A percentile compares a stretch with the other conserved stretches of the same genome.
phyloP scores from a whole-genome alignment of 2,329 filamentous ascomycete species.

The Diaporthe australafricana region DNA sequence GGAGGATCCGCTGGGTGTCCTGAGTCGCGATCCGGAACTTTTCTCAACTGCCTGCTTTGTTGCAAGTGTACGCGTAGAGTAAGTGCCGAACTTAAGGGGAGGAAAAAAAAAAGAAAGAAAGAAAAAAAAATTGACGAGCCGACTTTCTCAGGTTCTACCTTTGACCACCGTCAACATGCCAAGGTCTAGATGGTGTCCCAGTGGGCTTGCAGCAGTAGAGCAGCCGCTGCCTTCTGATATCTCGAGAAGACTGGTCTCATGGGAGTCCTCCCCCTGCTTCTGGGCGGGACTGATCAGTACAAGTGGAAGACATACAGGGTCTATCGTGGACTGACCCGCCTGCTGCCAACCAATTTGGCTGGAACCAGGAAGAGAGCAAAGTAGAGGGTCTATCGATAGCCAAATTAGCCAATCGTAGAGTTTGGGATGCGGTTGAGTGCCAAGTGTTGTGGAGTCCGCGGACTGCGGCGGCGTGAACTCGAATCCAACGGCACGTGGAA shows the following conservation, averaged over 20 bases:
- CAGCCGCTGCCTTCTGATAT: background rate
- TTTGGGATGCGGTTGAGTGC: background rate
- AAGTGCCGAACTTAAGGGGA: no score
- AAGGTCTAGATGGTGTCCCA: background rate
- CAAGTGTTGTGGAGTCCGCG: background rate
- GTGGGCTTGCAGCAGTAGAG: background rate
- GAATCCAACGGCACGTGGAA: background rate
- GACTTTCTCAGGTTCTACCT: no score
- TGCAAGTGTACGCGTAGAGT: background rate
- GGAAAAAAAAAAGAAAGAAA: no score
- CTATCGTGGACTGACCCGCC: constrained; percentile 1
- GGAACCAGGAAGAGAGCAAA: background rate
- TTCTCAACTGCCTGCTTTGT: background rate
- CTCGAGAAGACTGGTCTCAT: background rate
- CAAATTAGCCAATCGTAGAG: background rate
- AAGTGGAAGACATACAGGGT: background rate
- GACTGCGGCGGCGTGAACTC: background rate
- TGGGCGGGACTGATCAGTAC: constrained; percentile 6
- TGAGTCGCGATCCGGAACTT: constrained; percentile 15
- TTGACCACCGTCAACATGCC: background rate
- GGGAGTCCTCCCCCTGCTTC: background rate
- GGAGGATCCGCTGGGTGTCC: constrained; percentile 19
- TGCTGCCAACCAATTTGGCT: background rate
- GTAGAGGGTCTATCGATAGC: constrained; percentile 5
- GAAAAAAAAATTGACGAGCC: no score